Conservation (phyloP, 345 rosid species). For the Microthlaspi erraticum region DNA sequence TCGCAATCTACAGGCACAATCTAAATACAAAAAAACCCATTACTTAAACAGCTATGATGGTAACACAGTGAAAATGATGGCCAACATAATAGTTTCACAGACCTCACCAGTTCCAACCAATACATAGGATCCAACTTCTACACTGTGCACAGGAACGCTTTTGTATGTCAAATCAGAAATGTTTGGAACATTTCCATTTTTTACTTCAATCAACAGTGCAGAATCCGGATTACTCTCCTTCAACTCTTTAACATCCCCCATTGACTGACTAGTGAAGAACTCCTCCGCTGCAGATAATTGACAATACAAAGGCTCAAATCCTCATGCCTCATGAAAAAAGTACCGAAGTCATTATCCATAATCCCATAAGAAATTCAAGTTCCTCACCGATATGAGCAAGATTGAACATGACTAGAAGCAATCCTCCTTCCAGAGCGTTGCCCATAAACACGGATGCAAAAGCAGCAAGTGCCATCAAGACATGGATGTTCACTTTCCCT, state of each 20-base stretch:
- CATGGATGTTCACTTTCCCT: conserved; percentile 95
- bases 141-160: conserved; percentile 88
- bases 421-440: conserved; percentile 90
- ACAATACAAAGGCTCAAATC: conserved; percentile 20
- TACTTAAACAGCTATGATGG: conserved; percentile 16
- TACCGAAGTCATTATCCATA: neutral
- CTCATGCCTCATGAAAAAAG: neutral
- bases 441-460: conserved; percentile 98
- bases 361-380: conserved; percentile 15
- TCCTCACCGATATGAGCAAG: conserved; percentile 88
- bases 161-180: conserved; percentile 69
- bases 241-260: conserved; percentile 94
- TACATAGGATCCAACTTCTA: conserved; percentile 79
- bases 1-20: conserved; percentile 94
- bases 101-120: conserved; percentile 99
- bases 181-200: conserved; percentile 66
- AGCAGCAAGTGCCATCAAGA: conserved; percentile 93
- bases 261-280: conserved; percentile 87
- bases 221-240: conserved; percentile 92
- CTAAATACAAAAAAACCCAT: conserved; percentile 47
- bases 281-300: conserved; percentile 78
- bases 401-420: conserved; percentile 97
- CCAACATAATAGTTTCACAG: conserved; percentile 50
- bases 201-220: conserved; percentile 66
- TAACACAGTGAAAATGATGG: conserved; percentile 7